phyloP scores from a whole-genome alignment of 139 green algal species.

The Chlamydomonas eustigma region DNA sequence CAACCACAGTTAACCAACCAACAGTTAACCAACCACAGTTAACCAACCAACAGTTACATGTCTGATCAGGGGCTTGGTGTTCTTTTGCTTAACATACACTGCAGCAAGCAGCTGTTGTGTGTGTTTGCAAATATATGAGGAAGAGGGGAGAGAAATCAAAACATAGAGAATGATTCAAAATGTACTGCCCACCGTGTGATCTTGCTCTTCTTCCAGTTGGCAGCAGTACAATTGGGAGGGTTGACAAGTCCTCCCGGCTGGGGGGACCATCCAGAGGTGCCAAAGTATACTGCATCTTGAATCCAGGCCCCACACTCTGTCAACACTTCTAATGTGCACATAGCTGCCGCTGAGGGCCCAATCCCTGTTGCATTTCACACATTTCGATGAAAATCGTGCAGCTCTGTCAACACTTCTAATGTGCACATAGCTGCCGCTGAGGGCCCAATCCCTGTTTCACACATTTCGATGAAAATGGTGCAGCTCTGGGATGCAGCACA shows the following conservation, averaged over 20 bases:
- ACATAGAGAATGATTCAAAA: neutral
- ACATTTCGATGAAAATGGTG: neutral
- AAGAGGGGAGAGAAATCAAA: too few species aligned
- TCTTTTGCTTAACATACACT: too few species aligned
- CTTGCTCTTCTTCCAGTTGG: constrained; percentile 24
- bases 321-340: constrained; percentile 50
- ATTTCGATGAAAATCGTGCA: neutral
- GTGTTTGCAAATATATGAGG: too few species aligned
- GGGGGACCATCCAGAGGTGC: constrained; percentile 54
- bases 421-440: neutral
- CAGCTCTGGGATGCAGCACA: neutral
- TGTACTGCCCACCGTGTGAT: neutral
- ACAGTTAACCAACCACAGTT: too few species aligned
- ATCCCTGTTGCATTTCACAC: constrained; percentile 48
- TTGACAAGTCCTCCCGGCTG: constrained; percentile 48
- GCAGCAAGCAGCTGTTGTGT: too few species aligned
- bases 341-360: constrained; percentile 32
- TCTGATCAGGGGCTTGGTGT: too few species aligned
- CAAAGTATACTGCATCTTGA: constrained; percentile 52
- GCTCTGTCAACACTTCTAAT: neutral
- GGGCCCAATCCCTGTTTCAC: constrained; percentile 1
- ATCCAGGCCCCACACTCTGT: constrained; percentile 34
- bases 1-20: too few species aligned
- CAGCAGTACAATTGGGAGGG: constrained; percentile 26
- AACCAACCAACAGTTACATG: too few species aligned